Evolutionary conservation across 2,329 filamentous ascomycete genomes (phyloP), one percentile per base, ranked within the genome.

Genomic region (Sphaerostilbella broomeana): DNA sequence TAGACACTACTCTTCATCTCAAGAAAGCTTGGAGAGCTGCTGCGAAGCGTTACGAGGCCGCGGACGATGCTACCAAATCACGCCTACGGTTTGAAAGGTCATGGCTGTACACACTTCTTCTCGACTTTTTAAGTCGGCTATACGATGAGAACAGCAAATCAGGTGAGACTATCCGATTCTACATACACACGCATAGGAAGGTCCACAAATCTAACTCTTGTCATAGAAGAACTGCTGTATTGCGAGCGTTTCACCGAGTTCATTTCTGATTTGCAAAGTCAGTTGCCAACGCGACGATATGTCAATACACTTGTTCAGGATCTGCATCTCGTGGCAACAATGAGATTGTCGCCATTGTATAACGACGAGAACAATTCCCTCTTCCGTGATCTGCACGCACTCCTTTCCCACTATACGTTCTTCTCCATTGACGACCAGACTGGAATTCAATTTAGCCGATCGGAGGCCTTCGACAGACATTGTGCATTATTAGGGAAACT

Each of bases 221-320:
- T 9, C 12, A 18, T 61, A 62, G 82, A 88, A 21, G 79, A 84
- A 49, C 59, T 88, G 15, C 64, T 78, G 3, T 98, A 95, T 61
- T 94, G 87, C 58, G 90, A 97, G 61, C 78, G 89, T n/a, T 90
- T 97, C 47, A 64, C 92, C 36, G 92, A 98, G 61, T 82, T 98
- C 36, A 69, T 98, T 33, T 82, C 84, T 7, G 92, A 98, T 57
- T 67, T 98, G 15, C 80, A 94, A 59, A 95, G 90, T 54, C 92
- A 98, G 59, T 69, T 97, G 33, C 92, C 92, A 0, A 98, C 94
- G 4, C 75, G 92, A 51, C 79, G 92, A 60, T 97, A 97, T 58
- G 86, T 94, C 57, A 95, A 95, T 60, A 81, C 86, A 2, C 67
- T 98, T 28, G 62, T 97, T 11, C 81, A 84, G 52, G 90, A 98